These are phyloP conservation scores for Mucor lusitanicus DNA, from an alignment of 371 early-diverging fungal genomes.

Conservation along the genomic window DNA sequence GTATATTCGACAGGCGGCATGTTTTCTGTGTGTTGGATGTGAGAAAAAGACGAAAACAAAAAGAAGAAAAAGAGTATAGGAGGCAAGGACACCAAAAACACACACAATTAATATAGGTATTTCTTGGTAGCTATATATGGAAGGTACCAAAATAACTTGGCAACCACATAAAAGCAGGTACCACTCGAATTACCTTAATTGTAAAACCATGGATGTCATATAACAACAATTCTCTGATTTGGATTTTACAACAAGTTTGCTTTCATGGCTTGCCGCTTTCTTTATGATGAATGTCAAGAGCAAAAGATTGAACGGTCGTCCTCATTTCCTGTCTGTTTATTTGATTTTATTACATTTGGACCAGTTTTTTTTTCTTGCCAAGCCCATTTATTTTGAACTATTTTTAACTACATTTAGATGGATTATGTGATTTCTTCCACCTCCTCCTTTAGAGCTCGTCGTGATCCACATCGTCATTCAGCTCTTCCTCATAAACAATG, in stretches of 20 bases:
- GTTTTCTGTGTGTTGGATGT: background rate
- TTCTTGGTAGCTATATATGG: background rate
- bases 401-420: background rate
- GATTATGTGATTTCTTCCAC: too few relatives aligned
- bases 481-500: slow-evolving; percentile 21
- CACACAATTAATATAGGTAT: background rate
- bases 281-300: too few relatives aligned
- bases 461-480: slow-evolving; percentile 19
- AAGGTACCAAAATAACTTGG: slow-evolving; percentile 3
- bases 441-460: slow-evolving; percentile 31
- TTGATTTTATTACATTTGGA: background rate
- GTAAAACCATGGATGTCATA: background rate
- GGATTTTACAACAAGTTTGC: background rate
- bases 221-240: background rate
- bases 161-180: background rate
- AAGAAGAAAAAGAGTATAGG: background rate
- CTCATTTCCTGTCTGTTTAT: too few relatives aligned
- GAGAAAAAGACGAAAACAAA: background rate
- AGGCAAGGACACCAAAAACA: background rate
- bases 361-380: background rate
- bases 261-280: too few relatives aligned
- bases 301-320: too few relatives aligned
- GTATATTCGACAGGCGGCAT: slow-evolving; percentile 37
- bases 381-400: background rate
- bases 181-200: background rate